These are phyloP conservation scores for Sicyos edulis DNA, from an alignment of 306 rosid genomes.

Conservation along the genomic window DNA sequence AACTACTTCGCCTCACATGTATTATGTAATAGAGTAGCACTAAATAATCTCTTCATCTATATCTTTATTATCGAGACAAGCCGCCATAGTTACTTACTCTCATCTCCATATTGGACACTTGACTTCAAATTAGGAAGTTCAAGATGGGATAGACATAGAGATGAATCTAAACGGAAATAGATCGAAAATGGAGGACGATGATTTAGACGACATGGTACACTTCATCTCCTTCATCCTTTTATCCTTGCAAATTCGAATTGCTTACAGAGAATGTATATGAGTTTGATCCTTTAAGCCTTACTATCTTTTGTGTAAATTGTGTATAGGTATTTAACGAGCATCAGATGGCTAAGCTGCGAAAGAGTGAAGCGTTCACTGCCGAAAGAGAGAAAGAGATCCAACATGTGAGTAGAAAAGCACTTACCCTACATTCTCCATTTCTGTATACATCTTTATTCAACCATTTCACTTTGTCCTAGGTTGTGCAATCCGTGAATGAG, in stretches of 20 bases:
- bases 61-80: too few species aligned
- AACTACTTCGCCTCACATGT: not conserved
- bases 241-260: not conserved
- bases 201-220: conserved; percentile 77
- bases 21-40: too few species aligned
- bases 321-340: conserved; percentile 69
- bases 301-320: conserved; percentile 17
- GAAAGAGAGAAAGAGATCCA: conserved; percentile 94
- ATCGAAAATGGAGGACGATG: conserved; percentile 69
- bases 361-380: conserved; percentile 77
- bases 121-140: conserved; percentile 33
- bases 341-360: conserved; percentile 83
- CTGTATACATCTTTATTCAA: not conserved
- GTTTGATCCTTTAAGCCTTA: not conserved
- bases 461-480: conserved; percentile 34
- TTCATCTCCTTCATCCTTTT: conserved; percentile 12
- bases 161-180: conserved; percentile 78
- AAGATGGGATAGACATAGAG: conserved; percentile 90
- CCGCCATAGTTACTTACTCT: too few species aligned
- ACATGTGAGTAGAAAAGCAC: conserved; percentile 43
- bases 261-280: not conserved
- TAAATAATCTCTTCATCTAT: too few species aligned
- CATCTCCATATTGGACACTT: too few species aligned
- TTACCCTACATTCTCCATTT: not conserved
- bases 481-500: conserved; percentile 94